Base-by-base conservation (phyloP, 306 rosid genomes). In the Nissolia schottii region DNA sequence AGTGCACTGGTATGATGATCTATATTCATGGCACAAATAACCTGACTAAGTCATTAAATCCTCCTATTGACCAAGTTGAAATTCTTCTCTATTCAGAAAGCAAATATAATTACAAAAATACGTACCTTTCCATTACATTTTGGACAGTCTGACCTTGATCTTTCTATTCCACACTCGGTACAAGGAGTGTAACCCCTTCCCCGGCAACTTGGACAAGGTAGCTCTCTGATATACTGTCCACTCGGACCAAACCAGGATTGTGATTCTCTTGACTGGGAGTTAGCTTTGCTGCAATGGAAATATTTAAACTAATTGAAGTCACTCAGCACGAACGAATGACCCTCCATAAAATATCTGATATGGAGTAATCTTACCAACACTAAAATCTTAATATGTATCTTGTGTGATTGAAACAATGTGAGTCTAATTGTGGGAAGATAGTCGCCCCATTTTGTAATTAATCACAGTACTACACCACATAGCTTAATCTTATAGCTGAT, bases 161-260 rank as follows among this genome's bases (percentile, higher is more conserved):
- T 87, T 83, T 90, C 98, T 29, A 93, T 90, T 35, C 97, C 96
- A 20, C 98, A 93, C 56, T 85, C 90, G 12, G 91, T 76, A 77
- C 98, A 93, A n/a, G 97, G 93, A 38, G 96, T 82, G 75, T 93
- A 93, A 14, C 98, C 98, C 80, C 98, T 86, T 10, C 94, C 98
- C 67, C 98, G 85, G 78, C 97, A 93, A 86, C 92, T 91, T 5
- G 97, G 97, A 78, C 98, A 93, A 18, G 98, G 98, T 25, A 93
- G 79, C 84, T 93, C 98, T 72, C 81, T 89, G 51, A 93, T 93
- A 75, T 93, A 93, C 87, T 83, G 94, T 43, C 97, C 98, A 61
- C 63, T 91, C 67, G 97, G 97, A 69, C 97, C 98, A 74, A 91
- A 81, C 97, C 98, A 93, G 2, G 97, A 89, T 76, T 87, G 82